Evolutionary conservation across 495 filamentous ascomycete species (phyloP).

Genomic region (Baudoinia panamericana): DNA sequence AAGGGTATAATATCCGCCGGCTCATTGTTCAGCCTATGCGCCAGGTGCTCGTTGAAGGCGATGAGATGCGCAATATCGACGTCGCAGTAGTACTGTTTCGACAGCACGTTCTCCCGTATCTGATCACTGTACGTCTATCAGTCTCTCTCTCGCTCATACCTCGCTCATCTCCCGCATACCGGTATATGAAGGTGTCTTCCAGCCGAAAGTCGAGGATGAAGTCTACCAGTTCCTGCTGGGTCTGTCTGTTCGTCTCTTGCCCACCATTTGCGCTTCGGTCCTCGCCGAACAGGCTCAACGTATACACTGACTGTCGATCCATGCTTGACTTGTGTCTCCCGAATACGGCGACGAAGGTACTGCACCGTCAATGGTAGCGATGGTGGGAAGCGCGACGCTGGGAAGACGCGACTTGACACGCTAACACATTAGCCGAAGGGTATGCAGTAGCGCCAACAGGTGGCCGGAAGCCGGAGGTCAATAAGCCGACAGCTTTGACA

Average conservation of each 20-base stretch:
- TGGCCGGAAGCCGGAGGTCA: too few relatives aligned
- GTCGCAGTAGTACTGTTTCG: conserved; percentile 93
- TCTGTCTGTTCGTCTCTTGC: conserved; percentile 32
- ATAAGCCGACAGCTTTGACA: too few relatives aligned
- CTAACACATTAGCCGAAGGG: too few relatives aligned
- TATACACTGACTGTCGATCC: conserved; percentile 80
- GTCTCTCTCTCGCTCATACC: conserved; percentile 1
- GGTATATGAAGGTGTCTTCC: conserved; percentile 92
- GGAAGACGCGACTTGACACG: too few relatives aligned
- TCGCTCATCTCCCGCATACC: conserved; percentile 38
- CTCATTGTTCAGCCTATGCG: conserved; percentile 78
- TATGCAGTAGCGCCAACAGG: too few relatives aligned
- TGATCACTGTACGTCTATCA: conserved; percentile 55
- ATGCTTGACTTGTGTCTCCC: conserved; percentile 33
- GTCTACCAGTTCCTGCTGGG: conserved; percentile 45
- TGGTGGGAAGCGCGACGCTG: too few relatives aligned
- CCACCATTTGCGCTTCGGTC: conserved; percentile 40
- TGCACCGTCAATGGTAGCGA: too few relatives aligned
- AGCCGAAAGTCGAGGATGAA: conserved; percentile 93
- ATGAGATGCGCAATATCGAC: conserved; percentile 94
- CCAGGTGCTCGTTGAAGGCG: conserved; percentile 92
- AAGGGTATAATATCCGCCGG: conserved; percentile 87
- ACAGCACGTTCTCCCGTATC: conserved; percentile 84
- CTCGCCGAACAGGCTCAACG: conserved; percentile 63
- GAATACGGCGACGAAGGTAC: too few relatives aligned